These are phyloP conservation scores for Malassezia brasiliensis DNA, from an alignment of 1,284 basidiomycete genomes.

Conservation along the genomic window DNA sequence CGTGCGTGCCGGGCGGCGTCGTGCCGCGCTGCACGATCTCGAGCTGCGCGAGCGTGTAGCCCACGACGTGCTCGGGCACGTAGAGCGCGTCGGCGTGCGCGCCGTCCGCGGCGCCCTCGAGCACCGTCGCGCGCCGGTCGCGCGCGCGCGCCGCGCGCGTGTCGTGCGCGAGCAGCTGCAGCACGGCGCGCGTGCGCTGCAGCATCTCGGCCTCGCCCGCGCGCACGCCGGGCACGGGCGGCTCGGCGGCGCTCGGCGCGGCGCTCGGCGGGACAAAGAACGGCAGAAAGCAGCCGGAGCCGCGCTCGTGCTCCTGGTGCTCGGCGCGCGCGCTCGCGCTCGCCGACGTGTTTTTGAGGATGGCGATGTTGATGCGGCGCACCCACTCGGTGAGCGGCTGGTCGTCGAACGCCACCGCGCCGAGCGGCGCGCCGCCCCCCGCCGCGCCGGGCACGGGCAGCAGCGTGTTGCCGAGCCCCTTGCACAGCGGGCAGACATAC, in stretches of 20 bases:
- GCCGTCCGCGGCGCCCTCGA: slow-evolving; percentile 27
- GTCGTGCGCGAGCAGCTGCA: slow-evolving; percentile 35
- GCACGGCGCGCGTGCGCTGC: slow-evolving; percentile 35
- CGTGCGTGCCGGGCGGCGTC: slow-evolving; percentile 16
- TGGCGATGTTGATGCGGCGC: slow-evolving; percentile 47
- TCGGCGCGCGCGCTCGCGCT: slow-evolving; percentile 14
- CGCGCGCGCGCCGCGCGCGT: slow-evolving; percentile 23
- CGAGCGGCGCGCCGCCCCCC: slow-evolving; percentile 16
- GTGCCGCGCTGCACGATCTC: slow-evolving; percentile 38
- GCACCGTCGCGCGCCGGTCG: slow-evolving; percentile 31
- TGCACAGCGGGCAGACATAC: slow-evolving; percentile 96
- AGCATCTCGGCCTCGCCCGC: slow-evolving; percentile 30
- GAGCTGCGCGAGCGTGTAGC: slow-evolving; percentile 44
- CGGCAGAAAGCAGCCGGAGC: slow-evolving; percentile 41
- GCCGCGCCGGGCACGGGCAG: slow-evolving; percentile 68
- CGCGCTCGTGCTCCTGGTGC: slow-evolving; percentile 33
- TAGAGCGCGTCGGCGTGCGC: slow-evolving; percentile 17
- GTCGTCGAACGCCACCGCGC: slow-evolving; percentile 18
- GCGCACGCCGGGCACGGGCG: no score
- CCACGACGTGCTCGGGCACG: slow-evolving; percentile 42
- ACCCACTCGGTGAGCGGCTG: slow-evolving; percentile 42
- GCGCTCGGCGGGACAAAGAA: slow-evolving; percentile 28
- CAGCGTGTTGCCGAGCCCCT: slow-evolving; percentile 87
- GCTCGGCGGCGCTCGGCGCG: no score
- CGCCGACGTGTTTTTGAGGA: slow-evolving; percentile 35